Conservation (phyloP, 768 basidiomycete species). For the Cubamyces sp. region DNA sequence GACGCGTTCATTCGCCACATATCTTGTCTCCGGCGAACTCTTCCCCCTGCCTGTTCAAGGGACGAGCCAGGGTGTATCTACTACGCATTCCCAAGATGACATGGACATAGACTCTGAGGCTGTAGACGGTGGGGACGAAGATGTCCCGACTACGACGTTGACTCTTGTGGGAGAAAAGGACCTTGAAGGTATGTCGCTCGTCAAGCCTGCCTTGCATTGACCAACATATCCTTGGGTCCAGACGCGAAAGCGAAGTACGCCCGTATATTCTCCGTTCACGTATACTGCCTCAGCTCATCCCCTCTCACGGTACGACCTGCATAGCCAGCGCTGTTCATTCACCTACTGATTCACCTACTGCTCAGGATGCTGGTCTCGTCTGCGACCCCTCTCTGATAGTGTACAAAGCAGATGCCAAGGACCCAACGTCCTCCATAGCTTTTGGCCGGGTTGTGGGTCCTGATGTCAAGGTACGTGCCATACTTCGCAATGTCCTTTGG, state of each 20-base stretch:
- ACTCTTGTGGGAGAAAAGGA: constrained; percentile 65
- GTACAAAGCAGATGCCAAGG: constrained; percentile 37
- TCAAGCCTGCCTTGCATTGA: background rate
- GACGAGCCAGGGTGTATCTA: constrained; percentile 1
- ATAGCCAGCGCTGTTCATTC: background rate
- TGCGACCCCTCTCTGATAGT: constrained; percentile 40
- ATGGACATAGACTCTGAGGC: constrained; percentile 48
- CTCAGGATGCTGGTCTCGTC: constrained; percentile 50
- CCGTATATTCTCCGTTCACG: constrained; percentile 56
- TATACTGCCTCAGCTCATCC: constrained; percentile 76
- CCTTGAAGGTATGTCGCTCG: constrained; percentile 57
- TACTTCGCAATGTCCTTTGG: no score
- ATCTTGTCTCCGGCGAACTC: constrained; percentile 65
- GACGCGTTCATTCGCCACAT: constrained; percentile 63
- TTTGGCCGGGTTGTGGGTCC: constrained; percentile 35
- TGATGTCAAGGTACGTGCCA: constrained; percentile 32
- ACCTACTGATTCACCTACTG: background rate
- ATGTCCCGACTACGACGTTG: constrained; percentile 51
- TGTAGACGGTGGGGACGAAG: constrained; percentile 45
- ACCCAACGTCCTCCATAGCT: constrained; percentile 22
- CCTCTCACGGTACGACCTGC: constrained; percentile 53
- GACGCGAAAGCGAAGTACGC: constrained; percentile 57
- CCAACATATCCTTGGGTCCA: constrained; percentile 32
- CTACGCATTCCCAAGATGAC: constrained; percentile 24
- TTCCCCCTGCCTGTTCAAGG: constrained; percentile 18